Evolutionary conservation across 257 asterid species (phyloP).

Genomic region (Solanum microdontum): DNA sequence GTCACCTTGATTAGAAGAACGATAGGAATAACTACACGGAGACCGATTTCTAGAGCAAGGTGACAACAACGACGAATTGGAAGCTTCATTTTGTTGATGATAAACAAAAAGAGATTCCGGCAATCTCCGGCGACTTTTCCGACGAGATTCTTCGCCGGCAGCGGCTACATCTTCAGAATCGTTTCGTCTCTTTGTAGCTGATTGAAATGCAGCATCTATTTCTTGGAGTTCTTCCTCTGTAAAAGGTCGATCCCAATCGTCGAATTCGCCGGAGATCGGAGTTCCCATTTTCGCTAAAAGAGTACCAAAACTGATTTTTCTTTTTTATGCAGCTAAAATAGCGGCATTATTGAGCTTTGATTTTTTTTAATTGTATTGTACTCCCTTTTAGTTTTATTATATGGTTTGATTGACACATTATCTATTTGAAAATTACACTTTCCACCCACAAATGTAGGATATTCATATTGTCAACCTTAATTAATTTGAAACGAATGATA

Average conservation of each 20-base stretch:
- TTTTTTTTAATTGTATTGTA: neutral
- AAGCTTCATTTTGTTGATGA: slow-evolving; percentile 12
- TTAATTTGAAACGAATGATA: neutral
- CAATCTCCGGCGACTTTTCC: slow-evolving; percentile 46
- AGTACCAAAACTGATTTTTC: neutral
- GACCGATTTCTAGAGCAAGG: slow-evolving; percentile 27
- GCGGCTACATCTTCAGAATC: neutral
- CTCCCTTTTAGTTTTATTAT: neutral
- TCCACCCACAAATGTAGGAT: neutral
- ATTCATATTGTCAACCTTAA: neutral
- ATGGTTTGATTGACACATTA: neutral
- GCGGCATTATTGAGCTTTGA: neutral
- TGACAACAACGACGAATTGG: slow-evolving; percentile 14
- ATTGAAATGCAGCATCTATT: slow-evolving; percentile 41
- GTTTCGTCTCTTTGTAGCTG: slow-evolving; percentile 30
- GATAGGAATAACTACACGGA: neutral
- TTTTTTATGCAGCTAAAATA: neutral
- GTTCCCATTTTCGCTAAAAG: neutral
- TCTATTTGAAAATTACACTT: neutral
- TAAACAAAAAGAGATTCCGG: slow-evolving; percentile 58
- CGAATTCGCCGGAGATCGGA: neutral
- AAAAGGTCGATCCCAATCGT: slow-evolving; percentile 58
- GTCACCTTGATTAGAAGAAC: neutral
- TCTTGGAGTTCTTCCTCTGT: slow-evolving; percentile 64
- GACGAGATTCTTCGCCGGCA: slow-evolving; percentile 7